A percentile compares a stretch with the other conserved stretches of the same genome.
Evolutionary conservation across 352 stramenopile genomes (phyloP).

Genomic region (Pseudoperonospora humuli): DNA sequence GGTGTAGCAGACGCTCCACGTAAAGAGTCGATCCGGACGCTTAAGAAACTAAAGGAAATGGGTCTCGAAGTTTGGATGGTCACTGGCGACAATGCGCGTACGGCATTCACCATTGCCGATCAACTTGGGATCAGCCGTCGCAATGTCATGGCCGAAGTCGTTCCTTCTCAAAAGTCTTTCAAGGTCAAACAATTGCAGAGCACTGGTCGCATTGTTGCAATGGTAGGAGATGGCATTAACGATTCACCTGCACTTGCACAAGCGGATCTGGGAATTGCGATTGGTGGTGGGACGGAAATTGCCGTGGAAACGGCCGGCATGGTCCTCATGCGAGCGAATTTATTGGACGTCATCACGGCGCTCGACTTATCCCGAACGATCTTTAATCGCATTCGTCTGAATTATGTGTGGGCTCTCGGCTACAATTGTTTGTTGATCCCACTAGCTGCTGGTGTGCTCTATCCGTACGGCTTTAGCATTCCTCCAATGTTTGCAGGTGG

Average conservation of each 20-base stretch:
- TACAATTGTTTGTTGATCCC: conserved; percentile 98
- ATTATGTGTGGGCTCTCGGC: conserved; percentile 96
- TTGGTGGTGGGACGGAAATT: conserved; percentile 94
- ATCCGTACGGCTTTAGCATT: conserved; percentile 90
- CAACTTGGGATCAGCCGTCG: conserved; percentile 89
- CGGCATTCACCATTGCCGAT: conserved; percentile 89
- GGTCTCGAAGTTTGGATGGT: conserved; percentile 96
- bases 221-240: conserved; percentile 98
- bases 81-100: conserved; percentile 97
- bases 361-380: conserved; percentile 94
- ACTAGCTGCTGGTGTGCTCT: conserved; percentile 94
- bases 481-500: conserved; percentile 94
- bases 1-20: conserved; percentile 84
- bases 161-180: conserved; percentile 93
- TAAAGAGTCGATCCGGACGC: conserved; percentile 84
- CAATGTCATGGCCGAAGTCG: conserved; percentile 92
- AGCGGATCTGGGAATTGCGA: conserved; percentile 95
- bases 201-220: conserved; percentile 85
- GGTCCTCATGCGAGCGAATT: conserved; percentile 84
- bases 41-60: conserved; percentile 88
- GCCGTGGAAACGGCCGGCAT: conserved; percentile 96
- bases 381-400: conserved; percentile 94
- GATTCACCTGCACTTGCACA: conserved; percentile 96
- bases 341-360: conserved; percentile 93
- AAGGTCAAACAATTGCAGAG: conserved; percentile 90